Percentiles rank a stretch among this genome's conserved stretches.
phyloP scores from a whole-genome alignment of 331 rosid genomes.

The Ulmus americana region DNA sequence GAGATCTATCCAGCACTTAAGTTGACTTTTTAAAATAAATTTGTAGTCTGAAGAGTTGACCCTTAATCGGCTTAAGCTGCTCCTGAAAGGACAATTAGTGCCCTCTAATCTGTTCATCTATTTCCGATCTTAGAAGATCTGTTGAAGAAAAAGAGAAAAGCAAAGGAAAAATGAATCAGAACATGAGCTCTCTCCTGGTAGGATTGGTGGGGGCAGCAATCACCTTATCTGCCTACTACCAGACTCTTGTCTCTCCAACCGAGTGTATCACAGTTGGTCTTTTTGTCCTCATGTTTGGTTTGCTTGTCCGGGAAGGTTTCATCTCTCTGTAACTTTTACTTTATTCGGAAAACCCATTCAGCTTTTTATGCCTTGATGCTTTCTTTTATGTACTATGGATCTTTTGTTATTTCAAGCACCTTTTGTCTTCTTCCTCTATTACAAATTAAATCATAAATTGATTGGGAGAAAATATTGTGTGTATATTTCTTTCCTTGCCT shows the following conservation, averaged over 20 bases:
- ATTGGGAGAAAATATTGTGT: too few relatives aligned
- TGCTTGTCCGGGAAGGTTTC: conserved; percentile 71
- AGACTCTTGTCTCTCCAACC: conserved; percentile 44
- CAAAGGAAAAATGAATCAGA: conserved; percentile 42
- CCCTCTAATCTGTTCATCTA: neutral
- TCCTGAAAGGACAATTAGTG: conserved; percentile 8
- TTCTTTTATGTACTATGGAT: too few relatives aligned
- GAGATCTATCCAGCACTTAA: neutral
- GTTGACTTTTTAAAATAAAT: neutral
- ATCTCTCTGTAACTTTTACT: conserved; percentile 32
- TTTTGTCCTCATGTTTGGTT: conserved; percentile 61
- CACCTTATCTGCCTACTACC: conserved; percentile 64
- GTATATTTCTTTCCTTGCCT: too few relatives aligned
- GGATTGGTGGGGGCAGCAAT: conserved; percentile 66
- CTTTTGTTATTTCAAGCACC: too few relatives aligned
- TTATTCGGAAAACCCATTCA: too few relatives aligned
- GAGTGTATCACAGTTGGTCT: conserved; percentile 64
- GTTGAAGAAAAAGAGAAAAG: neutral
- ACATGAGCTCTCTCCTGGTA: conserved; percentile 41
- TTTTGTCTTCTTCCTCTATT: too few relatives aligned
- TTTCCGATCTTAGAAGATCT: neutral
- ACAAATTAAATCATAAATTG: too few relatives aligned
- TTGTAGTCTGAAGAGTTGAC: conserved; percentile 14
- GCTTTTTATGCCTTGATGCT: too few relatives aligned
- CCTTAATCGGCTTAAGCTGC: neutral